These are phyloP conservation scores for Cordyceps militaris DNA, from an alignment of 2,329 filamentous ascomycete genomes.

Conservation along the genomic window DNA sequence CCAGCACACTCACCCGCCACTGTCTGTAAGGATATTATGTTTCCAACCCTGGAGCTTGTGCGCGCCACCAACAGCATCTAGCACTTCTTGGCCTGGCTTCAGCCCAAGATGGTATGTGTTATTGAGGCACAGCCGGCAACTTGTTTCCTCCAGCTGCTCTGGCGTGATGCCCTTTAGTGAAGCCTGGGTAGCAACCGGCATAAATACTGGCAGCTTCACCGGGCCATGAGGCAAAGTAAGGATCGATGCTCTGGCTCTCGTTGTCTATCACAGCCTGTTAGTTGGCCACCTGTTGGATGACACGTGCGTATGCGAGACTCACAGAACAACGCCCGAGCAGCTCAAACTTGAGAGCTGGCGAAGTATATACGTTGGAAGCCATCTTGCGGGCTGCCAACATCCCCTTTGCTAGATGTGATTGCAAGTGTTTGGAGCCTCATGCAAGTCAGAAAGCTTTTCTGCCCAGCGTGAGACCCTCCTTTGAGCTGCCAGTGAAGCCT, in stretches of 20 bases:
- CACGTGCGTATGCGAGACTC: slow-evolving; percentile 29
- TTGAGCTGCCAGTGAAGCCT: background rate
- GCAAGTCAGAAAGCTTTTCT: slow-evolving; percentile 6
- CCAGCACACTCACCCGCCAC: slow-evolving; percentile 50
- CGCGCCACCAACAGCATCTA: slow-evolving; percentile 83
- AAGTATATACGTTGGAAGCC: slow-evolving; percentile 45
- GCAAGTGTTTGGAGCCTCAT: slow-evolving; percentile 8
- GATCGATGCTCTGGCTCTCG: slow-evolving; percentile 83
- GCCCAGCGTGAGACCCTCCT: background rate
- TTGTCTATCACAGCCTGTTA: slow-evolving; percentile 54
- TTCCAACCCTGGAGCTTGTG: slow-evolving; percentile 94
- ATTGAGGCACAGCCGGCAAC: slow-evolving; percentile 87
- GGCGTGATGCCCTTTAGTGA: slow-evolving; percentile 92
- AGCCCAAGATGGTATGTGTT: slow-evolving; percentile 97
- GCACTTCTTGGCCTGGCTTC: slow-evolving; percentile 84
- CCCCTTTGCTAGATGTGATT: slow-evolving; percentile 5
- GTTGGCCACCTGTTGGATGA: background rate
- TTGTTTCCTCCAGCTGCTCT: slow-evolving; percentile 81
- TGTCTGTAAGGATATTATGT: slow-evolving; percentile 85
- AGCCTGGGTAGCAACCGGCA: slow-evolving; percentile 96
- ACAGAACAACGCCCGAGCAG: slow-evolving; percentile 74
- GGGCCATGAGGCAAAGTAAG: slow-evolving; percentile 86
- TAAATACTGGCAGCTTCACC: slow-evolving; percentile 88
- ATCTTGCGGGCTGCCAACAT: slow-evolving; percentile 35
- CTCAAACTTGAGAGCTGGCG: slow-evolving; percentile 69